phyloP scores from a whole-genome alignment of 768 basidiomycete species.

The Strobilomyces echinocephalus region DNA sequence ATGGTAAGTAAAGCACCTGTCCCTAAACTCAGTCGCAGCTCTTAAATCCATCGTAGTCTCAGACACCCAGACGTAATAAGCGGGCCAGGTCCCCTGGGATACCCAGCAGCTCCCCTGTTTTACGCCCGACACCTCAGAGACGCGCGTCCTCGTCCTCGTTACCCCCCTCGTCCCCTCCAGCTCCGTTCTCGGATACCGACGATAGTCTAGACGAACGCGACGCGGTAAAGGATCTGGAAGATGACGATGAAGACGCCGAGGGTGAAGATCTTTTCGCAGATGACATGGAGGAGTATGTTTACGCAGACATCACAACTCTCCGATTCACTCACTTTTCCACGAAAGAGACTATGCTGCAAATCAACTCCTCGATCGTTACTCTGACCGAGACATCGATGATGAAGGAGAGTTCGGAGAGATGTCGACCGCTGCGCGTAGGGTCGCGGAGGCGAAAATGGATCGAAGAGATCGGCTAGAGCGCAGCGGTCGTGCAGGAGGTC shows the following conservation, averaged over 20 bases:
- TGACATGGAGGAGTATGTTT: conserved; percentile 62
- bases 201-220: conserved; percentile 72
- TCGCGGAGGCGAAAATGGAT: conserved; percentile 84
- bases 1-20: conserved; percentile 36
- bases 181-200: conserved; percentile 83
- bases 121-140: conserved; percentile 41
- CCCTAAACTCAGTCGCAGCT: background rate
- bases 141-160: conserved; percentile 68
- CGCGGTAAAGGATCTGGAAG: conserved; percentile 59
- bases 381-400: conserved; percentile 83
- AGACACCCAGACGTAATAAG: conserved; percentile 54
- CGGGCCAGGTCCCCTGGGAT: conserved; percentile 55
- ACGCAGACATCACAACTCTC: background rate
- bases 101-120: conserved; percentile 45
- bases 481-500: conserved; percentile 59
- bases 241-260: conserved; percentile 72
- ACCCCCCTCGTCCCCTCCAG: conserved; percentile 80
- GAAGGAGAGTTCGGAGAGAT: conserved; percentile 64
- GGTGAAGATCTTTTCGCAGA: conserved; percentile 92
- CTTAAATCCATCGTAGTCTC: conserved; percentile 25
- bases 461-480: conserved; percentile 76
- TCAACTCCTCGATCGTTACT: conserved; percentile 79
- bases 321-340: conserved; percentile 12
- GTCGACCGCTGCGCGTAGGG: conserved; percentile 65
- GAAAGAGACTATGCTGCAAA: conserved; percentile 83